Conservation (phyloP, 140 eudicot species). For the Stevia rebaudiana region DNA sequence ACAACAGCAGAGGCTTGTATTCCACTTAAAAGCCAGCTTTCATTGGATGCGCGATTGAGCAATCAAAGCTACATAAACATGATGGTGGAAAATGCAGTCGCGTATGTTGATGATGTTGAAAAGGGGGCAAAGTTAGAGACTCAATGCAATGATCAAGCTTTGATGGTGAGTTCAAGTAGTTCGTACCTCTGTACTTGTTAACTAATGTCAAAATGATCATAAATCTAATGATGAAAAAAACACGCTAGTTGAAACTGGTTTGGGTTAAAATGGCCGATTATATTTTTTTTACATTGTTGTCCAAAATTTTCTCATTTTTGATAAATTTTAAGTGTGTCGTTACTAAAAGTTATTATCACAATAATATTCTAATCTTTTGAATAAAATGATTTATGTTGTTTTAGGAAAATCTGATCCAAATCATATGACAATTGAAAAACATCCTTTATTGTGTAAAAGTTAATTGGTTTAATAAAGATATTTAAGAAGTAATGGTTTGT, state of each 20-base stretch:
- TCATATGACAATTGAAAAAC: background rate
- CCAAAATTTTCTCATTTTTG: too few species aligned
- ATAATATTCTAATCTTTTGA: background rate
- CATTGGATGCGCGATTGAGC: slow-evolving; percentile 34
- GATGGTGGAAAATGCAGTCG: slow-evolving; percentile 41
- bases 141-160: slow-evolving; percentile 37
- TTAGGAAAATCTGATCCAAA: background rate
- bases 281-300: too few species aligned
- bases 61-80: slow-evolving; percentile 43
- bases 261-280: background rate
- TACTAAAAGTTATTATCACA: background rate
- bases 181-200: background rate
- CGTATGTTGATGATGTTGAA: slow-evolving; percentile 54
- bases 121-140: slow-evolving; percentile 53
- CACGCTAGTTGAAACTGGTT: background rate
- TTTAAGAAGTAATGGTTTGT: background rate
- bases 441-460: background rate
- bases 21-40: slow-evolving; percentile 41
- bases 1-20: slow-evolving; percentile 25
- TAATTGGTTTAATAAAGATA: too few species aligned
- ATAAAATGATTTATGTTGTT: background rate
- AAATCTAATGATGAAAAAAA: background rate
- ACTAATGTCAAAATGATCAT: background rate
- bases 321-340: background rate
- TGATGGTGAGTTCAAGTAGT: slow-evolving; percentile 37